Base-by-base conservation (phyloP, 2,329 filamentous ascomycete species). In the Phyllosticta citrichinensis region DNA sequence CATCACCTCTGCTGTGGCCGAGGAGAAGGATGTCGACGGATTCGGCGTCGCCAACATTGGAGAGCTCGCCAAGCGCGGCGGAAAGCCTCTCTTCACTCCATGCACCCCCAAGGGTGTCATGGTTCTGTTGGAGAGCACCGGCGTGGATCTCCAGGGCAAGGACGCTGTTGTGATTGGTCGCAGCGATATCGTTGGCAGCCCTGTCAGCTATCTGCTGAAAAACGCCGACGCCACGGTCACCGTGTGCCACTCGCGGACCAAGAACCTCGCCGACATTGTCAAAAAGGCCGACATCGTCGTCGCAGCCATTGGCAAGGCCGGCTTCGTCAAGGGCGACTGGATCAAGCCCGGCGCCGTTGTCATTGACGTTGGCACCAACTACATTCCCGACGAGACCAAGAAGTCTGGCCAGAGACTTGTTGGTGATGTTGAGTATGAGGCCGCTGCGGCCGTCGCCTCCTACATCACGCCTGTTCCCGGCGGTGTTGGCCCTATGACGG, bases 61-160 rank as follows among this genome's bases (percentile, higher is more conserved):
- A 66, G 93, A 97, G 79, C 83, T 99, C 68, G 92, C 94, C 68
- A 99, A 99, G 83, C 87, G 91, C 68, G 93, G 94, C 57, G 94
- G 94, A 53, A 84, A 83, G 66, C 94, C 94, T 55, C 81, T 90
- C 64, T 99, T 99, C 77, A 84, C 89, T 52, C 94, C 94, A 55
- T 99, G 94, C 81, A 99, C 94, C 1, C 94, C 94, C 58, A 93
- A 97, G 79, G 94, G 94, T 70, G 89, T 97, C 70, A 97, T 99
- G 92, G 88, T 89, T 52, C 81, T 99, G 67, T 80, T 99, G 62
- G 77, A 90, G 72, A 89, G 94, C 74, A 85, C 87, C 20, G 92
- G 91, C 8, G 84, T 99, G 51, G 84, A 95, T 60, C 80, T 94
- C 59, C 83, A 83, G 59, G 94, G 94, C 67, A 97, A 97, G 81